Base-by-base conservation (phyloP, 768 basidiomycete genomes). In the Pholiota conissans region DNA sequence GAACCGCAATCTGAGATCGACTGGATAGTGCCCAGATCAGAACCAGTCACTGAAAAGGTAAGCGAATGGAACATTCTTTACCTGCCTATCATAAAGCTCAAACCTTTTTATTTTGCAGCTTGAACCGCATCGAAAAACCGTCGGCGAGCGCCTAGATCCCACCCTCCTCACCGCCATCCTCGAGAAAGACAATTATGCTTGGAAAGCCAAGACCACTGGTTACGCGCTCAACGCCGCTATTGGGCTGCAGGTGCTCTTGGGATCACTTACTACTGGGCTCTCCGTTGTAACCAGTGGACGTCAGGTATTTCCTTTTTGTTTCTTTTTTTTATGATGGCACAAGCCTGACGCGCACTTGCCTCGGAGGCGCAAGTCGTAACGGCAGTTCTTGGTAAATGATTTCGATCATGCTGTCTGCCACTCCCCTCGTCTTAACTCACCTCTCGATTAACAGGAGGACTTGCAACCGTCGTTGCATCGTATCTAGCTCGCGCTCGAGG, bases 401-500 rank as follows among this genome's bases (percentile, higher is more conserved):
- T 30, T 29, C 28, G 3, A 45, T n/a, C n/a, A n/a, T n/a, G n/a
- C n/a, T n/a, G n/a, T n/a, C n/a, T 4, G 9, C 9, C 6, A 7
- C 46, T 3, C 2, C 16, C 20, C n/a, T 26, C 7, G 13, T 34
- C 42, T 20, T 27, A 37, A 42, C 40, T 51, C 16, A 16, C 3
- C n/a, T 29, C 52, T 49, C 29, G 30, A 40, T 35, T 5, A 22
- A 14, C 26, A 84, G 86, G 90, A 29, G 89, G 84, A n/a, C 56
- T 87, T 10, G 70, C 88, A 3, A 91, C 89, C 0, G 20, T 90
- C 18, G 79, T 86, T 13, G 88, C 89, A 16, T 86, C 88, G 1
- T 91, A 87, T 68, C 76, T 91, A 24, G 90, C 89, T 3, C 83
- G 85, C 11, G 78, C 81, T 24, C 82, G 88, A 26, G 87, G 88